Evolutionary conservation across 1,139 yeast species (phyloP).

Genomic region (Starmera stellimalicola): DNA sequence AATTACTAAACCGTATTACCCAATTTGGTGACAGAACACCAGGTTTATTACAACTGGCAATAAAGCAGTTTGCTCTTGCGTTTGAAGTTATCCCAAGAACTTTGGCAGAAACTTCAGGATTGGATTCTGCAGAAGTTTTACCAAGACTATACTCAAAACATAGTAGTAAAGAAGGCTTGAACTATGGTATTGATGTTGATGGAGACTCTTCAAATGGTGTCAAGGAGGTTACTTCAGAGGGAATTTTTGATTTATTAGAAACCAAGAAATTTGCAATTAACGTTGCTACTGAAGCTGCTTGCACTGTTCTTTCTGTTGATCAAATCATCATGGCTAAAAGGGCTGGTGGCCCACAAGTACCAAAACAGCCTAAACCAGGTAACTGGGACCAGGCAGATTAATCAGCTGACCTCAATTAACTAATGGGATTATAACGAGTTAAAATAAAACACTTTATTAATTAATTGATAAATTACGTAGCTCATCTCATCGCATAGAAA

Average conservation of each 20-base stretch:
- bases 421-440: no score
- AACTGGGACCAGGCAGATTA: conserved; percentile 97
- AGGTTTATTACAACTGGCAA: conserved; percentile 86
- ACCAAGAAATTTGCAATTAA: conserved; percentile 82
- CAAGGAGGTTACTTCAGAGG: conserved; percentile 58
- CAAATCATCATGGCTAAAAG: conserved; percentile 89
- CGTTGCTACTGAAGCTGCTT: conserved; percentile 93
- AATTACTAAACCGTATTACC: conserved; percentile 69
- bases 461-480: no score
- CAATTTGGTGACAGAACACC: conserved; percentile 90
- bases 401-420: no score
- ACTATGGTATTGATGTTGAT: conserved; percentile 67
- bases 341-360: conserved; percentile 90
- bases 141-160: conserved; percentile 88
- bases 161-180: conserved; percentile 33
- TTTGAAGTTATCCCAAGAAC: conserved; percentile 92
- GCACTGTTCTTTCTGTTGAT: conserved; percentile 81
- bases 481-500: no score
- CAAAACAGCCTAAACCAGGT: conserved; percentile 77
- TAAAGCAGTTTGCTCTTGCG: conserved; percentile 88
- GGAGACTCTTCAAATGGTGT: conserved; percentile 57
- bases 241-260: conserved; percentile 70
- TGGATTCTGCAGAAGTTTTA: conserved; percentile 80
- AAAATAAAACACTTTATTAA: no score
- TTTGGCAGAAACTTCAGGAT: conserved; percentile 89